Evolutionary conservation across 495 filamentous ascomycete species (phyloP), one percentile per base, ranked within the genome.

Genomic region (Neurospora sp.): DNA sequence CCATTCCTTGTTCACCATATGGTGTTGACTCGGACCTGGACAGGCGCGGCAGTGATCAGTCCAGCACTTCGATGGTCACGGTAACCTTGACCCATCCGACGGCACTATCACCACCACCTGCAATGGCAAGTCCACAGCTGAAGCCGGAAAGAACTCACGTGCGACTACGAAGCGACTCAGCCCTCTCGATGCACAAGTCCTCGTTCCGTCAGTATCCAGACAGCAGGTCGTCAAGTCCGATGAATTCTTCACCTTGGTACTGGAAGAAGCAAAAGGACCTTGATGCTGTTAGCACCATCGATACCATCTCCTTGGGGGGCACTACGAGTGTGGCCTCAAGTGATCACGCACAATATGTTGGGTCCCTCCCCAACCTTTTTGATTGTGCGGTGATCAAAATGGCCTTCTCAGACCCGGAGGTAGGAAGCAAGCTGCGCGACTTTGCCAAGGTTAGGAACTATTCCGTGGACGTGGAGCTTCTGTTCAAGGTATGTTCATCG

Each of bases 381-480:
- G 81, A 83, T 68, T 78, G 76, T 1, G 81, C 83, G 40, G 80
- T 85, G n/a, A 82, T 87, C 70, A 84, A 84, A 61, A 79, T 83
- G 59, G 84, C 81, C 3, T 79, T 88, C 27, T 78, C 83, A 74
- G 82, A 87, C 61, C 83, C 83, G 1, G 76, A 79, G 41, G 86
- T 84, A 10, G 79, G 75, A 1, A 79, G 83, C 42, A 79, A 81
- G 68, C 74, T 88, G 3, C 78, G 81, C 27, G 79, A 78, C 42
- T 87, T 85, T 75, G 83, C 82, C 40, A 79, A 84, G 71, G 79
- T 77, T 35, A 80, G 80, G 22, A 77, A 82, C 44, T 82, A 78
- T 69, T 83, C 79, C 9, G 81, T 83, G 42, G 83, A 87, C 72
- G 76, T 87, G 75, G 83, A 87, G 69, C 87, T 87, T 71, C 72